These are phyloP conservation scores for Casaregolazyma lundiana DNA, from an alignment of 1,139 yeast species.

Conservation along the genomic window DNA sequence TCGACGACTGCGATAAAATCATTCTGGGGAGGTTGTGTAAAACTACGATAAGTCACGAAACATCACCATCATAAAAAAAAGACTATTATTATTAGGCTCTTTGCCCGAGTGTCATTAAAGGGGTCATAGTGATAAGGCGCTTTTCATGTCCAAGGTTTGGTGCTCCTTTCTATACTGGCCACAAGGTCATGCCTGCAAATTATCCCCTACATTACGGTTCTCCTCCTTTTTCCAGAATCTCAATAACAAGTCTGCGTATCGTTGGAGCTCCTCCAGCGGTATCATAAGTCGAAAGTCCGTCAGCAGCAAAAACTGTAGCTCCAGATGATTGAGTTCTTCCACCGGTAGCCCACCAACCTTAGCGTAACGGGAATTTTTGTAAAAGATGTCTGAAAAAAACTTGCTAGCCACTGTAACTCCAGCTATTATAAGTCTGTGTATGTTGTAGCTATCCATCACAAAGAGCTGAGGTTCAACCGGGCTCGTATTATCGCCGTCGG, in stretches of 20 bases:
- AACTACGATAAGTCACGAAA: background rate
- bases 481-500: background rate
- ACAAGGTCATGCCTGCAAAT: background rate
- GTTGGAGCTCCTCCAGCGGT: slow-evolving; percentile 83
- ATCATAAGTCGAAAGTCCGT: slow-evolving; percentile 86
- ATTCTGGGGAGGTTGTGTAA: background rate
- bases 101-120: no score
- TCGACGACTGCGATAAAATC: slow-evolving; percentile 50
- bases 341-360: slow-evolving; percentile 96
- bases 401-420: slow-evolving; percentile 95
- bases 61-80: slow-evolving; percentile 1
- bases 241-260: slow-evolving; percentile 80
- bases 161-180: background rate
- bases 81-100: background rate
- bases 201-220: background rate
- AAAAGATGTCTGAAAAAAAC: slow-evolving; percentile 92
- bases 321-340: slow-evolving; percentile 89
- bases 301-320: slow-evolving; percentile 77
- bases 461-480: slow-evolving; percentile 49
- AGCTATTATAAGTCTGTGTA: slow-evolving; percentile 89
- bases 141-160: background rate
- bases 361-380: slow-evolving; percentile 93
- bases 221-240: slow-evolving; percentile 61
- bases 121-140: background rate
- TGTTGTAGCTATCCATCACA: slow-evolving; percentile 94